Conservation (phyloP, 1,284 basidiomycete genomes). For the Trichosporon coremiiforme region DNA sequence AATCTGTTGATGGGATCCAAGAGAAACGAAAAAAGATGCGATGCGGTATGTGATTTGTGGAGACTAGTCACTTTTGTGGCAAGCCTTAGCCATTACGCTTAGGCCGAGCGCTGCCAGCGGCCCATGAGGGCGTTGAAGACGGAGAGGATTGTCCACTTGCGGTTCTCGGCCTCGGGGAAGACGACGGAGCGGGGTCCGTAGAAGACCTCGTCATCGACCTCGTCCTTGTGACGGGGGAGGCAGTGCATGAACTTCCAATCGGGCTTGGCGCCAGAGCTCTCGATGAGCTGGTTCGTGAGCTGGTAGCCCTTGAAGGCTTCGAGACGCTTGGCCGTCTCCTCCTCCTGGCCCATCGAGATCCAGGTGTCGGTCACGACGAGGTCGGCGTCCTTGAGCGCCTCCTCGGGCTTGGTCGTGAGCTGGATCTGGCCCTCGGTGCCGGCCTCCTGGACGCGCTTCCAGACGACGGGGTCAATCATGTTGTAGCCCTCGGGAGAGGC, state of each 20-base stretch:
- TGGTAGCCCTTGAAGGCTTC: slow-evolving; percentile 91
- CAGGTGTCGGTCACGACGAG: slow-evolving; percentile 95
- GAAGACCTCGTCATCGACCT: slow-evolving; percentile 89
- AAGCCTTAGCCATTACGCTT: neutral
- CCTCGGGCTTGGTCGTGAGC: slow-evolving; percentile 64
- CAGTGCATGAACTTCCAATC: slow-evolving; percentile 98
- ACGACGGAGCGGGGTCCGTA: slow-evolving; percentile 58
- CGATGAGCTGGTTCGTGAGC: slow-evolving; percentile 82
- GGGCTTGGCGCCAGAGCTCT: slow-evolving; percentile 74
- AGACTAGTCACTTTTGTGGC: neutral
- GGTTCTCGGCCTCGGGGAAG: slow-evolving; percentile 68
- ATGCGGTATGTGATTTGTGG: neutral
- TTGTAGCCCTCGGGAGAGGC: slow-evolving; percentile 71
- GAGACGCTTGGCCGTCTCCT: slow-evolving; percentile 84
- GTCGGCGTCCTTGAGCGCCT: slow-evolving; percentile 87
- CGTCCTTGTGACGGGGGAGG: slow-evolving; percentile 85
- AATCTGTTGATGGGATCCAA: neutral
- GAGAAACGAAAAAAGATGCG: neutral
- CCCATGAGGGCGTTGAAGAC: slow-evolving; percentile 37
- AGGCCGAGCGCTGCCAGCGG: slow-evolving; percentile 19
- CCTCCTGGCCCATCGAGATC: slow-evolving; percentile 99
- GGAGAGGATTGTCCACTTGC: slow-evolving; percentile 94
- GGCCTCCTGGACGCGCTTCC: slow-evolving; percentile 65
- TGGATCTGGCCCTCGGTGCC: slow-evolving; percentile 45
- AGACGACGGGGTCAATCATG: slow-evolving; percentile 73